Conservation (phyloP, 1,139 yeast species). For the Blastobotrys elegans region DNA sequence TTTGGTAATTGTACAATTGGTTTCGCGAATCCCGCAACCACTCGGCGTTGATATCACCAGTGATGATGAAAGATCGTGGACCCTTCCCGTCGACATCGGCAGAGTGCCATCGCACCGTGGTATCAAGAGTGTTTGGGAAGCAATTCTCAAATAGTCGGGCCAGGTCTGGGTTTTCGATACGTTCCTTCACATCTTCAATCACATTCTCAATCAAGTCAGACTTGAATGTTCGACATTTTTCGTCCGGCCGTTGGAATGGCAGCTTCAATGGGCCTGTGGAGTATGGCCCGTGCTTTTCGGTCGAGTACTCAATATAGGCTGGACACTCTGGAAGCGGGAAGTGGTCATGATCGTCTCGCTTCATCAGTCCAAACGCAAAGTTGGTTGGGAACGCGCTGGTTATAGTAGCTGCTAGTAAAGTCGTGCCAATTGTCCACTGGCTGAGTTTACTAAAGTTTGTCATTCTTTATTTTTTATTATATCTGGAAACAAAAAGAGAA, state of each 20-base stretch:
- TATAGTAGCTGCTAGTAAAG: not conserved
- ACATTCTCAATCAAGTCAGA: constrained; percentile 57
- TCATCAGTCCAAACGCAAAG: not conserved
- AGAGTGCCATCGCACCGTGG: constrained; percentile 71
- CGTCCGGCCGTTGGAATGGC: constrained; percentile 72
- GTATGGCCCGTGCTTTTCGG: constrained; percentile 26
- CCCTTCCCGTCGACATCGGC: constrained; percentile 27
- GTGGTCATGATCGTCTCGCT: constrained; percentile 6
- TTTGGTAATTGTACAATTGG: constrained; percentile 70
- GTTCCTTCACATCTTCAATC: constrained; percentile 46
- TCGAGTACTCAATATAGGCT: constrained; percentile 37
- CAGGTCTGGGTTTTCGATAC: constrained; percentile 55
- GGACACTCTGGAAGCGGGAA: constrained; percentile 29
- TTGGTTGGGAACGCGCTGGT: constrained; percentile 1
- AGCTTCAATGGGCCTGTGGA: constrained; percentile 36
- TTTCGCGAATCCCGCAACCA: constrained; percentile 82
- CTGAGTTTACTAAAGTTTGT: constrained; percentile 4
- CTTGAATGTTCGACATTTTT: constrained; percentile 64
- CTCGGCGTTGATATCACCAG: constrained; percentile 83
- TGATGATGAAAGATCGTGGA: constrained; percentile 52
- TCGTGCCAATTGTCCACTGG: constrained; percentile 2
- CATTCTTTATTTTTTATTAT: not conserved
- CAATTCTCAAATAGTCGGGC: constrained; percentile 73
- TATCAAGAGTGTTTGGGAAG: constrained; percentile 79
- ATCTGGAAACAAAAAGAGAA: not conserved